A percentile compares a stretch with the other conserved stretches of the same genome.
phyloP scores from a whole-genome alignment of 148 eudicot species.

The Cornus kousa region DNA sequence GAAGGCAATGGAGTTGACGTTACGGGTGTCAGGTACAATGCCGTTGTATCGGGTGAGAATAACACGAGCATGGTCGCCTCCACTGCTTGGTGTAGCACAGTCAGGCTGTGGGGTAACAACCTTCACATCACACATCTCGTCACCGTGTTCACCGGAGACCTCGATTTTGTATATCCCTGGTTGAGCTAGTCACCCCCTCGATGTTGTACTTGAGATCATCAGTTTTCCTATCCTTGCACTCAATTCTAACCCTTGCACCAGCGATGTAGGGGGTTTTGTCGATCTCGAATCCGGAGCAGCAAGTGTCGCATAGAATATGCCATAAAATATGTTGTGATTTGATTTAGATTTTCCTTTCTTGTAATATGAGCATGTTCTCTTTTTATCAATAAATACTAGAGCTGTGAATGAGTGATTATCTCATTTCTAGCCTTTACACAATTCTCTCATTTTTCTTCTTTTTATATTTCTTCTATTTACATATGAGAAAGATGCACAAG shows the following conservation, averaged over 20 bases:
- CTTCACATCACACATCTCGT: slow-evolving; percentile 49
- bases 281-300: slow-evolving; percentile 76
- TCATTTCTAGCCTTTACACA: too few species aligned
- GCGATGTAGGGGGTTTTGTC: slow-evolving; percentile 36
- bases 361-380: too few species aligned
- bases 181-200: slow-evolving; percentile 27
- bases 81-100: slow-evolving; percentile 39
- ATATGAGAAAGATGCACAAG: too few species aligned
- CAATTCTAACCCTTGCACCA: slow-evolving; percentile 54
- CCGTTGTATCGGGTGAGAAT: slow-evolving; percentile 67
- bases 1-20: slow-evolving; percentile 68
- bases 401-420: too few species aligned
- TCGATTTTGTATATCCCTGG: slow-evolving; percentile 46
- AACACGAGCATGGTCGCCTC: slow-evolving; percentile 55
- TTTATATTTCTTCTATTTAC: too few species aligned
- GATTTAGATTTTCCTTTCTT: too few species aligned
- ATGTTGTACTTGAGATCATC: slow-evolving; percentile 18
- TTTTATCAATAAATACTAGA: too few species aligned
- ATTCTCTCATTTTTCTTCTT: too few species aligned
- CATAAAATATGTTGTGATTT: too few species aligned
- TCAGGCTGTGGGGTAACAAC: slow-evolving; percentile 38
- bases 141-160: slow-evolving; percentile 48
- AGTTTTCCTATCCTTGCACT: slow-evolving; percentile 42
- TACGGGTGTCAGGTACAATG: slow-evolving; percentile 35
- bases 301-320: slow-evolving; percentile 37